Evolutionary conservation across 2,329 filamentous ascomycete species (phyloP), one percentile per base, ranked within the genome.

Genomic region (Macrophomina phaseolina): DNA sequence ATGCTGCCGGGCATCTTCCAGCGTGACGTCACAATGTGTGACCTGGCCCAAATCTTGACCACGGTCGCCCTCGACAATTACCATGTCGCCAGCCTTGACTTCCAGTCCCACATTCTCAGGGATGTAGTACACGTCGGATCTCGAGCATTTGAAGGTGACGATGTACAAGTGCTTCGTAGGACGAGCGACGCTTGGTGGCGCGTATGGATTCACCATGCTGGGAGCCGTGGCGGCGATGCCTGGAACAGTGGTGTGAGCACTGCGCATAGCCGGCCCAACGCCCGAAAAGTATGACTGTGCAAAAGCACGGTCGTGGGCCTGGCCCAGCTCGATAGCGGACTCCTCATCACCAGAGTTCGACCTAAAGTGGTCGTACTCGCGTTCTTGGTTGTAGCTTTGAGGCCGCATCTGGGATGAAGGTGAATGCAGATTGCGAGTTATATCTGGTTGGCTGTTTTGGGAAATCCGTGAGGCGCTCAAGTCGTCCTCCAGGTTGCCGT

Each of bases 31-130:
- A 69, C 93, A 91, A 71, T 91, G 89, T 63, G 92, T 91, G 34
- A 99, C 94, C 32, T 94, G 97, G 52, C 95, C 96, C 42, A 99
- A 86, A 76, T 99, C 96, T 28, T 93, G 97, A 53, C 95, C 95
- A 69, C 95, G 92, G 78, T 99, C 96, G 30, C 95, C 95, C 80
- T 99, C 95, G 18, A 97, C 94, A 71, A 99, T 98, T 68, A 99
- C 96, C 63, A 98, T 84, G 76, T 99, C 95, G 38, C 95, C 95
- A 18, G 90, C 89, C 73, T 94, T 95, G 64, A 98, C 91, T 23
- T 91, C 91, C 38, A 99, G 85, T 3, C 95, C 95, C 5, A 94
- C 98, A 68, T 94, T 94, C 77, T 97, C 94, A 77, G 97, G 94
- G 40, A 97, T 93, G 79, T 97, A 98, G 78, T 97, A 99, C 9